A percentile compares a stretch with the other conserved stretches of the same genome.
These are phyloP conservation scores for Eucalyptus erythrocorys DNA, from an alignment of 345 rosid genomes.

Conservation along the genomic window DNA sequence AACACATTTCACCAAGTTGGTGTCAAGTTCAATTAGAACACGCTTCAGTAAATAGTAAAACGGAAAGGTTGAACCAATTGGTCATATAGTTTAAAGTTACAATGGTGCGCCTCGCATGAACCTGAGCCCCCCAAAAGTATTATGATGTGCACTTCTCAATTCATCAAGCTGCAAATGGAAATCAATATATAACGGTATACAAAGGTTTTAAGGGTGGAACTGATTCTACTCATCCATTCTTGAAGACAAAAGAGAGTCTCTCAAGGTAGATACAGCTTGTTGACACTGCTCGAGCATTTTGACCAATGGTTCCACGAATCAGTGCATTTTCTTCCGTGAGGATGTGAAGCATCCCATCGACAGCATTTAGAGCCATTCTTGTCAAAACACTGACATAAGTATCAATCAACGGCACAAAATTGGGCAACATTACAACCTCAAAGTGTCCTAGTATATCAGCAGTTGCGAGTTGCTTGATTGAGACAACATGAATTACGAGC, in stretches of 20 bases:
- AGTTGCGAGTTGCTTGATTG: conserved; percentile 10
- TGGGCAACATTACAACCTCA: conserved; percentile 33
- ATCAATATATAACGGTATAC: not conserved
- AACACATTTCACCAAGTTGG: not conserved
- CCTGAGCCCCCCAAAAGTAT: accelerated
- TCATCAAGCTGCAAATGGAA: not conserved
- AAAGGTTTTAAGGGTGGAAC: not conserved
- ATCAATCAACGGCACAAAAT: conserved; percentile 16
- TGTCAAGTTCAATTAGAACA: not conserved
- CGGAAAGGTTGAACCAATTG: not conserved
- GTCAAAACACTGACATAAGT: conserved; percentile 24
- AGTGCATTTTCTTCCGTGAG: conserved; percentile 18
- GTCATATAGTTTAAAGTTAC: not conserved
- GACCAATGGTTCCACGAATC: conserved; percentile 20
- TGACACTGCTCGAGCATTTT: conserved; percentile 38
- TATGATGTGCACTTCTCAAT: not conserved
- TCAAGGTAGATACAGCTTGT: conserved; percentile 34
- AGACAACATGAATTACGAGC: conserved; percentile 19
- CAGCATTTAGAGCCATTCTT: conserved; percentile 37
- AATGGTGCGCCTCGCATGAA: not conserved
- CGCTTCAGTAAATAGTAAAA: not conserved
- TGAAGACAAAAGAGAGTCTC: not conserved
- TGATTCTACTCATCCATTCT: not conserved
- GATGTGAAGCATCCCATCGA: conserved; percentile 29
- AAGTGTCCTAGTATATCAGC: conserved; percentile 20